Base-by-base conservation (phyloP, 257 asterid genomes). In the Solanum sitiens region DNA sequence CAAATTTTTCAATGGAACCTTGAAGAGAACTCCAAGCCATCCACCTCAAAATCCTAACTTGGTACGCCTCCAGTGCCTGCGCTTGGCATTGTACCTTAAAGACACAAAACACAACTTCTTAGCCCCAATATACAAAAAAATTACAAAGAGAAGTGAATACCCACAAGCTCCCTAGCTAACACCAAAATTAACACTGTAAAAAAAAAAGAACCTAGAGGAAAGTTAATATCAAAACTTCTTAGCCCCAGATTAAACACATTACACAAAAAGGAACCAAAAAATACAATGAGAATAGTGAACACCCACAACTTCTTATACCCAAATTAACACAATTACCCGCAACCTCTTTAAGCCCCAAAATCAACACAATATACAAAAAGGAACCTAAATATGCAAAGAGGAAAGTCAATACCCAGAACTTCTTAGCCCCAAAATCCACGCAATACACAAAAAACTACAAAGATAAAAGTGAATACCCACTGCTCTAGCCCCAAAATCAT, bases 51-150 rank as follows among this genome's bases (percentile, higher is more conserved):
- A 90, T 37, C 91, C 91, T 20, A 90, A 87, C 85, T 90, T 90
- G 10, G 91, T 90, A 73, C 91, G 89, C 42, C 91, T 89, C 91
- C 91, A 90, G 84, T 90, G 91, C 86, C 91, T 90, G 86, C 91
- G 89, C 86, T 90, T 90, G 11, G 91, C 91, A 33, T 90, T 90
- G 86, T 90, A 90, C 89, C 91, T 89, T 88, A 67, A 70, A 20
- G 11, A 32, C 85, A 37, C 82, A 74, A 35, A 37, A 20, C 45
- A 33, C 13, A 72, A 72, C 44, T 33, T 33, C 79, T 71, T 8
- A 71, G 79, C 79, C 25, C 6, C 44, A 63, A 59, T n/a, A 65
- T 2, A n/a, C 72, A 56, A 56, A 56, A 56, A 56, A 56, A 56
- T 20, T 56, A 56, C 65, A 20, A 3, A 56, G 65, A 56, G 25